phyloP scores from a whole-genome alignment of 805 yeast species.

The Candida nanaspora region DNA sequence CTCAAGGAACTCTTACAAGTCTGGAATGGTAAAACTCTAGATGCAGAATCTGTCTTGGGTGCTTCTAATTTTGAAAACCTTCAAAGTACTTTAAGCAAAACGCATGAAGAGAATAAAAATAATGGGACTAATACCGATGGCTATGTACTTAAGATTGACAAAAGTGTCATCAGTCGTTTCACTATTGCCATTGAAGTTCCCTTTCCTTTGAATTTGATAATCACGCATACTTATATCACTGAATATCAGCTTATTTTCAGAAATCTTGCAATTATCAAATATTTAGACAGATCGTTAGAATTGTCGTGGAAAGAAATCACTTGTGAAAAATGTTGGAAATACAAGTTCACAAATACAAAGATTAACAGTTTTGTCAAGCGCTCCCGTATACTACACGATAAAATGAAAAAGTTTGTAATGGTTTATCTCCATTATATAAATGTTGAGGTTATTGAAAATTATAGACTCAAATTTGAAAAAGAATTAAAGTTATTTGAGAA shows the following conservation, averaged over 20 bases:
- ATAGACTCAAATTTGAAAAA: conserved; percentile 36
- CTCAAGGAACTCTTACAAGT: conserved; percentile 36
- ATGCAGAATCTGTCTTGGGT: conserved; percentile 43
- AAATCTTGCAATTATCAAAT: conserved; percentile 56
- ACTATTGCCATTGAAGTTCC: conserved; percentile 62
- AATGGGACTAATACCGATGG: conserved; percentile 11
- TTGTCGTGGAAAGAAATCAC: conserved; percentile 68
- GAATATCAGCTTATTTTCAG: conserved; percentile 80
- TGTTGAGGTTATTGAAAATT: conserved; percentile 50
- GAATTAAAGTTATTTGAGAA: conserved; percentile 17
- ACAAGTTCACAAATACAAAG: conserved; percentile 32
- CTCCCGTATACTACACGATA: conserved; percentile 46
- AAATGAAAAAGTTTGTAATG: conserved; percentile 50
- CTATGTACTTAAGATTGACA: conserved; percentile 27
- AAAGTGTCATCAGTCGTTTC: conserved; percentile 42
- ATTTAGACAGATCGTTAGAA: conserved; percentile 51
- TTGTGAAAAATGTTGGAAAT: conserved; percentile 61
- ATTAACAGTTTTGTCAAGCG: conserved; percentile 48
- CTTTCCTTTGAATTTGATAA: conserved; percentile 75
- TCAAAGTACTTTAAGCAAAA: conserved; percentile 24
- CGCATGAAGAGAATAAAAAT: conserved; percentile 5
- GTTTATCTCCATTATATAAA: conserved; percentile 50
- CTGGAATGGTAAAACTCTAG: conserved; percentile 46
- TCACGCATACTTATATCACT: conserved; percentile 60
- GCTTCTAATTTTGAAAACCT: conserved; percentile 30